Percentiles rank a stretch among this genome's conserved stretches.
Conservation (phyloP, 2,329 filamentous ascomycete species). For the Monascus ruber region DNA sequence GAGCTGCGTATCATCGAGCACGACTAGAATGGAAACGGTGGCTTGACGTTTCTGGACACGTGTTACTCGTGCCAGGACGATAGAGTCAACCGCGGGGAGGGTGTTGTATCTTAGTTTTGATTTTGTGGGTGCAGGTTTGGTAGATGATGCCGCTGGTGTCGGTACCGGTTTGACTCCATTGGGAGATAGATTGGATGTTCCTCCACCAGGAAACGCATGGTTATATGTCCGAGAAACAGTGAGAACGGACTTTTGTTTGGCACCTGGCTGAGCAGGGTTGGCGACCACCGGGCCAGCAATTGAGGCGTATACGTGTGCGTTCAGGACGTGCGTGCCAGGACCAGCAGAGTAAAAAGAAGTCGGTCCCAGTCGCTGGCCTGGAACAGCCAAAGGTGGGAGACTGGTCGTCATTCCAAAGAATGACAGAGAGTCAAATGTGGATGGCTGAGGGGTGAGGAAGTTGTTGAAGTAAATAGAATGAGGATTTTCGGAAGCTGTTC, state of each 20-base stretch:
- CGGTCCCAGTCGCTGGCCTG: conserved; percentile 69
- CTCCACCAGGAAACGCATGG: not conserved
- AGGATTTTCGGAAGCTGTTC: too few relatives aligned
- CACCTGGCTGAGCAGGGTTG: conserved; percentile 29
- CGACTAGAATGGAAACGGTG: conserved; percentile 72
- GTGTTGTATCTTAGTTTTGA: conserved; percentile 51
- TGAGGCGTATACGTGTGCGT: conserved; percentile 66
- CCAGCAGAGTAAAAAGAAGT: conserved; percentile 58
- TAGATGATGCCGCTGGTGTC: not conserved
- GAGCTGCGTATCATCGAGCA: conserved; percentile 44
- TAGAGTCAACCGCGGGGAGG: conserved; percentile 67
- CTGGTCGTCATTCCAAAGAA: conserved; percentile 15
- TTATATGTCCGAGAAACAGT: conserved; percentile 19
- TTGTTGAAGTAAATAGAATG: too few relatives aligned
- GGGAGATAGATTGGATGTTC: conserved; percentile 3
- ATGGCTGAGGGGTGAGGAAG: too few relatives aligned
- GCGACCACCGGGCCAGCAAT: conserved; percentile 62
- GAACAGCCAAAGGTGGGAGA: conserved; percentile 51
- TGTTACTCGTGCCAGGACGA: conserved; percentile 74
- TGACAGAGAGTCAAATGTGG: not conserved
- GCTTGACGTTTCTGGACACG: conserved; percentile 78
- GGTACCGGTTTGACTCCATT: not conserved
- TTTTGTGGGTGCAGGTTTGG: conserved; percentile 3
- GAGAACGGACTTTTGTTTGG: conserved; percentile 27
- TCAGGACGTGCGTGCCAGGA: conserved; percentile 71